Conservation (phyloP, 768 basidiomycete genomes). For the Lentinus brumalis region DNA sequence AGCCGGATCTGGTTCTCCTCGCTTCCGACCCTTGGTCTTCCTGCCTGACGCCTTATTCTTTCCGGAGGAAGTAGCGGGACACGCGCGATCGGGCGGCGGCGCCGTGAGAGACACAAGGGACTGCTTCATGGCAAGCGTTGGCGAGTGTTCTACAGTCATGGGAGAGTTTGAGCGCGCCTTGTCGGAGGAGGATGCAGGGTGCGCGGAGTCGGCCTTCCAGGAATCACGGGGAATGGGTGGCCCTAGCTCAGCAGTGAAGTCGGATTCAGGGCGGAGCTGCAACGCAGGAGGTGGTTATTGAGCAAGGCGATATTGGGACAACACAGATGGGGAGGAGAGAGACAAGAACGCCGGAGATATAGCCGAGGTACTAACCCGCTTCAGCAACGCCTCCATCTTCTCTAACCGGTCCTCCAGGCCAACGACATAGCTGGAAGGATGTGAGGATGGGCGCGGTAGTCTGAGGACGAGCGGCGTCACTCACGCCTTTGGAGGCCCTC, state of each 20-base stretch:
- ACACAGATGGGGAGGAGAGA: conserved; percentile 16
- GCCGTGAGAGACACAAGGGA: conserved; percentile 11
- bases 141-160: conserved; percentile 1
- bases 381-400: conserved; percentile 38
- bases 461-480: conserved; percentile 14
- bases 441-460: background rate
- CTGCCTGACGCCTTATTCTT: background rate
- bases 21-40: background rate
- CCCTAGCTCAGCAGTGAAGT: conserved; percentile 65
- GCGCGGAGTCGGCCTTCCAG: conserved; percentile 48
- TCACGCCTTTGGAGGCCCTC: conserved; percentile 43
- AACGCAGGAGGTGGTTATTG: background rate
- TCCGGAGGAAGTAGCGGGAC: conserved; percentile 10
- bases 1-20: conserved; percentile 3
- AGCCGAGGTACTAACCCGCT: conserved; percentile 32
- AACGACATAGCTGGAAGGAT: conserved; percentile 31
- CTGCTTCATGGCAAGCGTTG: background rate
- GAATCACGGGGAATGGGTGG: conserved; percentile 63
- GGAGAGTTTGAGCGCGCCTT: conserved; percentile 15
- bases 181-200: conserved; percentile 15
- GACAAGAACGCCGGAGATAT: background rate
- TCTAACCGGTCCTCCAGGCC: conserved; percentile 39
- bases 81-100: conserved; percentile 3
- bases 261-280: conserved; percentile 63
- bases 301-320: background rate